Conservation (phyloP, 345 rosid genomes). For the Melastoma malabathricum region DNA sequence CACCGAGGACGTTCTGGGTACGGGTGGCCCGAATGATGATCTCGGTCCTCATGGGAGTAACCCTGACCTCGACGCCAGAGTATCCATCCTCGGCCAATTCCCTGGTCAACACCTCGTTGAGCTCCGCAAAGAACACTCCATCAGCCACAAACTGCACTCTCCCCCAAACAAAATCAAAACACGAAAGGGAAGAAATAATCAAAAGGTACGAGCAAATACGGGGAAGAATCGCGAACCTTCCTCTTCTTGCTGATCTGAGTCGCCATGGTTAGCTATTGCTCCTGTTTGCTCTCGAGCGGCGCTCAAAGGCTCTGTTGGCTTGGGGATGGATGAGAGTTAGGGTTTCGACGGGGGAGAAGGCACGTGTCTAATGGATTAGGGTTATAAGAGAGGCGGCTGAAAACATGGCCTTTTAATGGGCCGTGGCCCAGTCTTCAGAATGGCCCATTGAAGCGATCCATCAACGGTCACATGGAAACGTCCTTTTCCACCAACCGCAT, state of each 20-base stretch:
- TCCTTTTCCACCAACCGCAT: too few species aligned
- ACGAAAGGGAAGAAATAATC: neutral
- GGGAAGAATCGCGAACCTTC: conserved; percentile 21
- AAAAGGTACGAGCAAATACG: neutral
- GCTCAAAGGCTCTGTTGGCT: too few species aligned
- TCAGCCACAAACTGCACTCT: conserved; percentile 55
- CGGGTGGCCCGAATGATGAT: conserved; percentile 84
- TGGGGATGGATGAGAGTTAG: too few species aligned
- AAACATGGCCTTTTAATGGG: too few species aligned
- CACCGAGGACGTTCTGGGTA: conserved; percentile 79
- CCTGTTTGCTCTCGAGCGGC: neutral
- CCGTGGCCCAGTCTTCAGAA: too few species aligned
- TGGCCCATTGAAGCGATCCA: too few species aligned
- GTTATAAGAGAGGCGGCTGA: too few species aligned
- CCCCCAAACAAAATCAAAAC: too few species aligned
- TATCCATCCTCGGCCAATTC: conserved; percentile 82
- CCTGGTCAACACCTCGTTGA: conserved; percentile 61
- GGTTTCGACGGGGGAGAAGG: too few species aligned
- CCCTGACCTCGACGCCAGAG: conserved; percentile 78
- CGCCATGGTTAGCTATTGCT: conserved; percentile 25
- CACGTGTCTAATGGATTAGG: too few species aligned
- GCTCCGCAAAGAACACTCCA: conserved; percentile 67
- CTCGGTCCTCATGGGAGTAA: conserved; percentile 70
- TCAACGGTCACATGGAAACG: too few species aligned
- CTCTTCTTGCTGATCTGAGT: conserved; percentile 77